phyloP scores from a whole-genome alignment of 2,329 filamentous ascomycete species.

The Tolypocladium endophyticum region DNA sequence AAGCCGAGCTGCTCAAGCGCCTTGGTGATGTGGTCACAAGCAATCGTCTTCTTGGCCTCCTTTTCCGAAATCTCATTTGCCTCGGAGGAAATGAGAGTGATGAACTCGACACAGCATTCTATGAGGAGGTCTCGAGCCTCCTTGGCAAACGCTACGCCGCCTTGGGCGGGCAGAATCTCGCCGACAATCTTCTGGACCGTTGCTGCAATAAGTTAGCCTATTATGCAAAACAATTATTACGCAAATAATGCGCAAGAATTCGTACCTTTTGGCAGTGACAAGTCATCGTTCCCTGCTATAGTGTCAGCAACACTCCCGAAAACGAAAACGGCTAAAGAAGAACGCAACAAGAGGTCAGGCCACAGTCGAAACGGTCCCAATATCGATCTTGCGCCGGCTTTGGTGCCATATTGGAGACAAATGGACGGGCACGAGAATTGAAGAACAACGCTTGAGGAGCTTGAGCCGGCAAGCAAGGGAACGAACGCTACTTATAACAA shows the following conservation, averaged over 20 bases:
- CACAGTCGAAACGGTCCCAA: conserved; percentile 14
- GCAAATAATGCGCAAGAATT: neutral
- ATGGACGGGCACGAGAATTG: neutral
- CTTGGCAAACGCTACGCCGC: conserved; percentile 79
- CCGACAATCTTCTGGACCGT: conserved; percentile 81
- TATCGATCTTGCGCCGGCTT: conserved; percentile 13
- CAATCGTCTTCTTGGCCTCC: conserved; percentile 98
- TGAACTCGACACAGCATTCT: conserved; percentile 98
- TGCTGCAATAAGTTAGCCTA: conserved; percentile 32
- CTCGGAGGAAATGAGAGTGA: conserved; percentile 95
- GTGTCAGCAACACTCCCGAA: conserved; percentile 20
- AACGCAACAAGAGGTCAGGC: conserved; percentile 9
- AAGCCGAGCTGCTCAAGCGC: conserved; percentile 90
- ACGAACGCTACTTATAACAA: neutral
- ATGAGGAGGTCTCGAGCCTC: conserved; percentile 92
- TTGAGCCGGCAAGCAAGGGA: neutral
- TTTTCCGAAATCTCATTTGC: conserved; percentile 98
- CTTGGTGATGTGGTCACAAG: conserved; percentile 93
- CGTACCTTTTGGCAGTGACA: conserved; percentile 55
- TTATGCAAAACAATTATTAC: neutral
- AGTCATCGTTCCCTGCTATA: conserved; percentile 46
- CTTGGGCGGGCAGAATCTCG: conserved; percentile 73
- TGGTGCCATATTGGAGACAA: neutral
- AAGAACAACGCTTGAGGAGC: neutral
- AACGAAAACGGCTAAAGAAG: neutral